Evolutionary conservation across 306 rosid genomes (phyloP).

Genomic region (Sindora glabra): DNA sequence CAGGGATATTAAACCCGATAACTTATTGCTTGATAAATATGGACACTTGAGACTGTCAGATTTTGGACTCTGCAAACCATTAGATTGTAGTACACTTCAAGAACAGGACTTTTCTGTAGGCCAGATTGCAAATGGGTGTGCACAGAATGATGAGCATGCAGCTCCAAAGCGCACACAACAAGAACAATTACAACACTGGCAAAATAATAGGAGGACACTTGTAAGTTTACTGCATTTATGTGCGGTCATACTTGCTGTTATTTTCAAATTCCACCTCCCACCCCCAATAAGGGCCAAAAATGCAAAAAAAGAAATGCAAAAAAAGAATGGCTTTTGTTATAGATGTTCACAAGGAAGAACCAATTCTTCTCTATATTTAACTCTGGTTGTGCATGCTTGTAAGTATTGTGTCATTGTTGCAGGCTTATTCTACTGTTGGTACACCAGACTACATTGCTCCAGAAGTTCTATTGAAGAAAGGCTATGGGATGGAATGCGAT

Average conservation of each 20-base stretch:
- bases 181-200: slow-evolving; percentile 94
- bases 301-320: background rate
- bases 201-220: slow-evolving; percentile 90
- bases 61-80: slow-evolving; percentile 97
- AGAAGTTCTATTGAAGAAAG: slow-evolving; percentile 96
- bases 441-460: slow-evolving; percentile 99
- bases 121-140: slow-evolving; percentile 43
- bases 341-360: background rate
- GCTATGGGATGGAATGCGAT: slow-evolving; percentile 97
- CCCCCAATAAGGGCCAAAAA: too few relatives aligned
- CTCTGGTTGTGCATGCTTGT: background rate
- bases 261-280: too few relatives aligned
- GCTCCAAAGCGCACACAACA: slow-evolving; percentile 88
- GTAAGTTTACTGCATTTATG: slow-evolving; percentile 38
- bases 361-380: background rate
- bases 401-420: slow-evolving; percentile 29
- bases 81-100: slow-evolving; percentile 79
- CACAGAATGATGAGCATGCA: slow-evolving; percentile 49
- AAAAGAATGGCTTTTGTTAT: background rate
- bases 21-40: slow-evolving; percentile 84
- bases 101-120: slow-evolving; percentile 68
- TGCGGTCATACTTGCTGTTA: too few relatives aligned
- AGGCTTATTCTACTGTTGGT: slow-evolving; percentile 99
- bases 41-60: slow-evolving; percentile 95
- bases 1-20: slow-evolving; percentile 99